Conservation (phyloP, 2,329 filamentous ascomycete genomes). For the Exophiala sp. region DNA sequence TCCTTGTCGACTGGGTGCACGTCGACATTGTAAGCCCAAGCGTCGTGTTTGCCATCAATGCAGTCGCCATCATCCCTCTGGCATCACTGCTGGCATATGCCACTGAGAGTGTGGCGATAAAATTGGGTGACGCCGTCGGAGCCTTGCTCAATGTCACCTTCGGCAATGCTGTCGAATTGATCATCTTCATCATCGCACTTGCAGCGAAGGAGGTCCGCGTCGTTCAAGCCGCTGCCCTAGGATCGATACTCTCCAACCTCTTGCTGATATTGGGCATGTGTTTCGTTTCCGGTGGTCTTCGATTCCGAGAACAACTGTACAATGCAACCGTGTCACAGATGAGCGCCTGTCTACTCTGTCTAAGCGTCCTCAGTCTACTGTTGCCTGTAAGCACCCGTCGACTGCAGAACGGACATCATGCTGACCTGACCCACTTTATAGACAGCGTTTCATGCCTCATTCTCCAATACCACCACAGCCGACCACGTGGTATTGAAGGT, state of each 20-base stretch:
- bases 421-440: constrained; percentile 12
- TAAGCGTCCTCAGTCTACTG: constrained; percentile 85
- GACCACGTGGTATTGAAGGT: constrained; percentile 74
- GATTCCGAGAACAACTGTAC: constrained; percentile 90
- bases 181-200: constrained; percentile 77
- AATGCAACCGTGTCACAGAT: constrained; percentile 95
- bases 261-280: constrained; percentile 88
- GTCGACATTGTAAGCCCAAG: constrained; percentile 46
- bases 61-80: constrained; percentile 70
- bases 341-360: constrained; percentile 86
- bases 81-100: constrained; percentile 69
- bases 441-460: constrained; percentile 90
- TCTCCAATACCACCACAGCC: constrained; percentile 59
- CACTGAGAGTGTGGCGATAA: constrained; percentile 70
- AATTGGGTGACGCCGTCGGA: constrained; percentile 69
- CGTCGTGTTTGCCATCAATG: constrained; percentile 70
- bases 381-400: constrained; percentile 51
- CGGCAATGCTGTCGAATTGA: constrained; percentile 75
- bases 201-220: constrained; percentile 82
- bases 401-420: neutral
- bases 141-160: constrained; percentile 74
- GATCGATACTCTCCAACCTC: constrained; percentile 84
- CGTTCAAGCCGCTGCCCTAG: constrained; percentile 84
- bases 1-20: constrained; percentile 30
- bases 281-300: constrained; percentile 80